Evolutionary conservation across 345 rosid genomes (phyloP), one percentile per base, ranked within the genome.

Genomic region (Mallotus nudiflorus): DNA sequence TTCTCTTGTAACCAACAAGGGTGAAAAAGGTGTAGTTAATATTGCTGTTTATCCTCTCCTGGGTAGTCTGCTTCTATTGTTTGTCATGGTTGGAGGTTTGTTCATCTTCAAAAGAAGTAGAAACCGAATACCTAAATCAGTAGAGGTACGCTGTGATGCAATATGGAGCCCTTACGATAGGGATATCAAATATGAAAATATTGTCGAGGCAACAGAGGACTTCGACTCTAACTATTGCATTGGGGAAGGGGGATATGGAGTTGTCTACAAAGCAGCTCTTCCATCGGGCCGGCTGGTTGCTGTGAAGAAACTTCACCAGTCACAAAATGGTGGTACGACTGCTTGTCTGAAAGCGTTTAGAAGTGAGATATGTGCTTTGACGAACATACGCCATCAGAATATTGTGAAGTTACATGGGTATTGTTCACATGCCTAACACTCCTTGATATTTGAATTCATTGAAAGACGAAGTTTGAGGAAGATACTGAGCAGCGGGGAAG

Each of bases 401-500:
- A 67, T 54, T 54, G 71, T 67, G 3, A 67, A 25, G 37, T 40
- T 67, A 28, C 15, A 42, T 31, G 72, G 72, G n/a, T 68, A 42
- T 25, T 68, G 72, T 20, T 68, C 64, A 13, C 62, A 45, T 29
- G n/a, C 44, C 1, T 20, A 29, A 20, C 20, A 45, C 25, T 68
- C 72, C 20, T 10, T 57, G 72, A 29, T 68, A 19, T 68, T 56
- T 28, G 72, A 68, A 13, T 68, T 56, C 13, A 25, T 68, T 15
- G 72, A 68, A 57, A 45, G 64, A 68, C 64, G 72, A 45, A 57
- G 72, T 5, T 15, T 68, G 22, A 55, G 40, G 25, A 58, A 25
- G n/a, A 20, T n/a, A 0, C 45, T 68, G 20, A 57, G 31, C 20
- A 22, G 29, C 5, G 14, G 44, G 19, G 33, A 68, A 44, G 25